These are phyloP conservation scores for Leptographium procerum DNA, from an alignment of 2,329 filamentous ascomycete genomes.

Conservation along the genomic window DNA sequence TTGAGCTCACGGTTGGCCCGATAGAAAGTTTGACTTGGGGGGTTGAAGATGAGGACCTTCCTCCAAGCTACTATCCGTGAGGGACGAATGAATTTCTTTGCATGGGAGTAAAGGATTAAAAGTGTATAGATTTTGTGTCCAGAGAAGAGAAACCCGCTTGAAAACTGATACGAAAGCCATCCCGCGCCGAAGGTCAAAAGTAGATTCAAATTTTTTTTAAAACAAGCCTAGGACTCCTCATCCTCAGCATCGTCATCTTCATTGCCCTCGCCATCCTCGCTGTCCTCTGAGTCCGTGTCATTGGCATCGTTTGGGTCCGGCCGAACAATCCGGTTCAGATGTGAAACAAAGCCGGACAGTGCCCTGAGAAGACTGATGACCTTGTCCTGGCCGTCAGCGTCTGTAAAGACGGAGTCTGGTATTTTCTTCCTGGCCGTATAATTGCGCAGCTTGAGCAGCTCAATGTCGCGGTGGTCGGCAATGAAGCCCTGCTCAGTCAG, in stretches of 20 bases:
- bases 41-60: slow-evolving; percentile 40
- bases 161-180: background rate
- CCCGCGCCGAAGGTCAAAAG: too few relatives aligned
- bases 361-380: slow-evolving; percentile 53
- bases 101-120: background rate
- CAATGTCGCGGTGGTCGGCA: slow-evolving; percentile 65
- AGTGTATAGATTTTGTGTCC: background rate
- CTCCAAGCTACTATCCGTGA: slow-evolving; percentile 34
- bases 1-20: slow-evolving; percentile 46
- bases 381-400: slow-evolving; percentile 49
- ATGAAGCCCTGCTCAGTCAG: slow-evolving; percentile 55
- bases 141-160: background rate
- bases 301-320: slow-evolving; percentile 44
- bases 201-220: background rate
- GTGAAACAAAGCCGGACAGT: slow-evolving; percentile 68
- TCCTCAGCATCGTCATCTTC: background rate
- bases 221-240: background rate
- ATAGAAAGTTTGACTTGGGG: slow-evolving; percentile 48
- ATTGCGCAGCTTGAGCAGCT: slow-evolving; percentile 67
- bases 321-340: slow-evolving; percentile 63
- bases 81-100: too few relatives aligned
- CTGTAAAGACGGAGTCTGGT: slow-evolving; percentile 51
- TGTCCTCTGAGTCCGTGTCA: slow-evolving; percentile 16
- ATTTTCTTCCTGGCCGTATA: slow-evolving; percentile 63
- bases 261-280: slow-evolving; percentile 29